Evolutionary conservation across 1,284 basidiomycete genomes (phyloP).

Genomic region (Flammula alnicola): DNA sequence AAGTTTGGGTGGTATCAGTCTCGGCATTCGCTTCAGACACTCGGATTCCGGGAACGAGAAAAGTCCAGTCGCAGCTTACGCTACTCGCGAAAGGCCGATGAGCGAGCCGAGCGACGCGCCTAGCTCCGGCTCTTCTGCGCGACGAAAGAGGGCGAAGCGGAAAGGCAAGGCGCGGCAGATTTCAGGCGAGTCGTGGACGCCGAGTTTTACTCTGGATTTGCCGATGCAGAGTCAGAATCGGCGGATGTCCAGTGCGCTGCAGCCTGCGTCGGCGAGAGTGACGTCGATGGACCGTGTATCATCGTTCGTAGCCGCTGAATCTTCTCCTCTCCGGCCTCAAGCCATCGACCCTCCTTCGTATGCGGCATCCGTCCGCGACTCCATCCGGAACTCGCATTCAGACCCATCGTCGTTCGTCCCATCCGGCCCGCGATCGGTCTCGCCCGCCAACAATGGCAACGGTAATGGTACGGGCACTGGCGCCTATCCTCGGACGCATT

Average conservation of each 20-base stretch:
- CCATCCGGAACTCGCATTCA: slow-evolving; percentile 26
- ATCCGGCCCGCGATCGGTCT: slow-evolving; percentile 29
- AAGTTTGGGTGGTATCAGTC: slow-evolving; percentile 30
- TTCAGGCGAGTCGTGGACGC: slow-evolving; percentile 35
- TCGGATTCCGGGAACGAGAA: slow-evolving; percentile 30
- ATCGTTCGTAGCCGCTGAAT: too few relatives aligned
- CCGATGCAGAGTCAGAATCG: slow-evolving; percentile 22
- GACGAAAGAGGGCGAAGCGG: slow-evolving; percentile 28
- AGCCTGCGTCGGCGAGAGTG: too few relatives aligned
- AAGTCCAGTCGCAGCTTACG: too few relatives aligned
- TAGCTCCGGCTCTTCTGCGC: slow-evolving; percentile 23
- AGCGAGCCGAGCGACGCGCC: slow-evolving; percentile 9
- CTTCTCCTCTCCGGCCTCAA: too few relatives aligned
- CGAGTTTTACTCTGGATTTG: slow-evolving; percentile 40
- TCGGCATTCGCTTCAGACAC: slow-evolving; percentile 46
- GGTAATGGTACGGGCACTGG: too few relatives aligned
- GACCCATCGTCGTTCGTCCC: slow-evolving; percentile 21
- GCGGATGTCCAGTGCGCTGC: too few relatives aligned
- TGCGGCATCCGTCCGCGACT: slow-evolving; percentile 29
- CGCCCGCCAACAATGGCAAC: slow-evolving; percentile 7
- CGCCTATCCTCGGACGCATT: too few relatives aligned
- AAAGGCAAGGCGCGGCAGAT: slow-evolving; percentile 42
- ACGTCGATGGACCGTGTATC: too few relatives aligned
- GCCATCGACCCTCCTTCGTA: slow-evolving; percentile 40
- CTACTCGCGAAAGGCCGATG: slow-evolving; percentile 13